Conservation (phyloP, 441 rosid species). For the Arabidopsis hybrid region DNA sequence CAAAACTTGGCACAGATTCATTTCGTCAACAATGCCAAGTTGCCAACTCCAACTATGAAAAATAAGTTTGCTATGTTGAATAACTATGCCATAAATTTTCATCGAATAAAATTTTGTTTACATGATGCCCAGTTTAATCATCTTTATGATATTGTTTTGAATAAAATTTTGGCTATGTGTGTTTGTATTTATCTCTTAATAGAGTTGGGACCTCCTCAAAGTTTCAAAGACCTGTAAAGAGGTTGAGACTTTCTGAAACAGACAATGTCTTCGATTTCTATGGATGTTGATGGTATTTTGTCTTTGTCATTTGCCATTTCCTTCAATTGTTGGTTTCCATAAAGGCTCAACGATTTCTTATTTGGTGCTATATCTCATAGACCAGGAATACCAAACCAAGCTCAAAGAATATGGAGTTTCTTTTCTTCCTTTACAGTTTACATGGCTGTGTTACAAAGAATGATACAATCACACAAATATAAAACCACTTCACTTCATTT, state of each 20-base stretch:
- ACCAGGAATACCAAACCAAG: neutral
- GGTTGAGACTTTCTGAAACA: conserved; percentile 81
- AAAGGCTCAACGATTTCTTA: conserved; percentile 72
- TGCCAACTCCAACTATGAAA: neutral
- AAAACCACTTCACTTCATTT: neutral
- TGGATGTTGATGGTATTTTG: conserved; percentile 40
- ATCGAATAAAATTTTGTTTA: neutral
- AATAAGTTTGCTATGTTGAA: neutral
- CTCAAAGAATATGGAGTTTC: neutral
- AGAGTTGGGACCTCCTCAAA: neutral
- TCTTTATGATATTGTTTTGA: neutral
- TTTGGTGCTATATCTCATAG: conserved; percentile 46
- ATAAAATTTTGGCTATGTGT: neutral
- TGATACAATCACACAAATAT: conserved; percentile 23
- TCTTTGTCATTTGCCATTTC: conserved; percentile 58
- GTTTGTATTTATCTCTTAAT: neutral
- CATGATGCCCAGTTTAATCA: neutral
- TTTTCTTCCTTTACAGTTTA: neutral
- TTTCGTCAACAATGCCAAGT: too few relatives aligned
- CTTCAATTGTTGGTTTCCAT: conserved; percentile 63
- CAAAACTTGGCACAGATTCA: neutral
- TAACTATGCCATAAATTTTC: neutral
- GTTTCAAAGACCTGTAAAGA: conserved; percentile 74
- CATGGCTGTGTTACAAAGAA: conserved; percentile 8
- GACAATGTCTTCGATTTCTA: conserved; percentile 67